Evolutionary conservation across 768 basidiomycete genomes (phyloP), one percentile per base, ranked within the genome.

Genomic region (Collybia nuda): DNA sequence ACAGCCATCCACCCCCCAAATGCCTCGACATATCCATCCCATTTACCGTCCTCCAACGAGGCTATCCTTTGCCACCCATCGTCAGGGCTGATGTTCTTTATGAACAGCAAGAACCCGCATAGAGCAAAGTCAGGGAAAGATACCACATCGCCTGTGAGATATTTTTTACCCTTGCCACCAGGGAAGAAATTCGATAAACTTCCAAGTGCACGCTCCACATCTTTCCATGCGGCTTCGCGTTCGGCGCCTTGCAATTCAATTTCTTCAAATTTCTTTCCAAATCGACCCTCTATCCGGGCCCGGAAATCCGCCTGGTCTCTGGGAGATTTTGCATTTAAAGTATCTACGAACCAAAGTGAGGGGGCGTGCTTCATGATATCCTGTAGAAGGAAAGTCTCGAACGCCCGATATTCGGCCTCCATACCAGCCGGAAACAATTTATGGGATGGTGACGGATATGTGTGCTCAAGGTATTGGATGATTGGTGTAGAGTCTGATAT

Each of bases 401-500:
- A 60, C 19, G 58, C 36, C 3, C 57, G 55, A 40, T 70, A 66
- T 6, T 61, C 55, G 6, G 59, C 51, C 18, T 51, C 53, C 17
- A 56, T 62, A 29, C 55, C 45, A 5, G 40, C 48, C 1, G 66
- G 71, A 40, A 66, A 58, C 26, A 64, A 52, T 11, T 48, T 14
- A 11, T 32, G 23, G 12, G 47, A 53, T 12, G 53, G 50, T 14
- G 56, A 35, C 18, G 60, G 65, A 47, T 67, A 67, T 39, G 58
- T 60, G 19, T 47, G 57, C 29, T 73, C 72, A 28, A 74, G 65
- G 51, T 73, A 71, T 43, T 67, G 62, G 19, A 70, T 57, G 38
- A 74, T 74, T n/a, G 62, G 62, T 2, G 59, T 60, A 5, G 69
- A 71, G 46, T 74, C 70, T 3, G 69, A 64, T 2, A 71, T 37